A percentile compares a stretch with the other conserved stretches of the same genome.
Evolutionary conservation across 257 asterid species (phyloP).

Genomic region (Solanum medicagineum): DNA sequence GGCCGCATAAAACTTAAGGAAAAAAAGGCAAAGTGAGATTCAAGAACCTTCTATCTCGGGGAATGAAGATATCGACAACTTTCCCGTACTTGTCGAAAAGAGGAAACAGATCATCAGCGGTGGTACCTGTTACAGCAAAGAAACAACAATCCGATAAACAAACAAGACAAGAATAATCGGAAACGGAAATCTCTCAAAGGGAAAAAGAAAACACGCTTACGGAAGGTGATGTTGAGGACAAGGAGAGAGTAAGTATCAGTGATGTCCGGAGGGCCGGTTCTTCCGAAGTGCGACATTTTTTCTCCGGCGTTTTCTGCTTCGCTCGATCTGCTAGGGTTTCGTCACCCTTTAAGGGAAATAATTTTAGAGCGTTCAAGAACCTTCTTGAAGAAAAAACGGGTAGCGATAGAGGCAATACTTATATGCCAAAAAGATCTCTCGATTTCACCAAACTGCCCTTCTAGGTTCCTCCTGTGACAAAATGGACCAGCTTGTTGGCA

Average conservation of each 20-base stretch:
- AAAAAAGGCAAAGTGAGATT: neutral
- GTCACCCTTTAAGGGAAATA: too few relatives aligned
- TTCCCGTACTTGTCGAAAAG: constrained; percentile 76
- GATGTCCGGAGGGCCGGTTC: constrained; percentile 51
- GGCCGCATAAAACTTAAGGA: neutral
- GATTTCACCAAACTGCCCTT: neutral
- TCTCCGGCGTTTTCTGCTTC: neutral
- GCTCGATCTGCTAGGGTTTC: neutral
- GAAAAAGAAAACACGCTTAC: constrained; percentile 2
- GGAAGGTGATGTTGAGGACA: constrained; percentile 54
- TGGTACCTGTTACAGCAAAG: constrained; percentile 36
- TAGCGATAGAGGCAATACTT: neutral
- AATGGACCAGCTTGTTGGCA: neutral
- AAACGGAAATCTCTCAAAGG: neutral
- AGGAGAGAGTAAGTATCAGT: constrained; percentile 47
- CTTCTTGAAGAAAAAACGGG: neutral
- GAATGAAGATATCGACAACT: constrained; percentile 79
- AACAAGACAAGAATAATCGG: neutral
- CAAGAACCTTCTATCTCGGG: constrained; percentile 65
- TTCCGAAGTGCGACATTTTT: constrained; percentile 52
- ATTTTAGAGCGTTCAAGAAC: neutral
- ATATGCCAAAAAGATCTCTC: neutral
- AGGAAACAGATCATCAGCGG: constrained; percentile 72
- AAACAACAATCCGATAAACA: neutral
- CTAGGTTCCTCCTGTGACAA: neutral